Conservation (phyloP, 129 eudicot species). For the Lactuca sativa region DNA sequence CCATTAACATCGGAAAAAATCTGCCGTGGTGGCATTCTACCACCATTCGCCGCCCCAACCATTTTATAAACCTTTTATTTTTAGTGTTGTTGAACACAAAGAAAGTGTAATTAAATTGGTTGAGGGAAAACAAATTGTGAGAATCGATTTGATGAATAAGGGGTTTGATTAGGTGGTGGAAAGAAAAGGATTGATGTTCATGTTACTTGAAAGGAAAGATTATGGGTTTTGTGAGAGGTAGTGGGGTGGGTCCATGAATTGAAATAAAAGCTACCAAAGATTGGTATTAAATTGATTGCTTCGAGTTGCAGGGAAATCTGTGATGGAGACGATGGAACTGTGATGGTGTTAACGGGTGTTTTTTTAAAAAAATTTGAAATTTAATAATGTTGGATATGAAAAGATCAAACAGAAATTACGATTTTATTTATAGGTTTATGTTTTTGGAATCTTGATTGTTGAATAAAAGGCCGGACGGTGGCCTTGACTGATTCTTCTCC, state of each 20-base stretch:
- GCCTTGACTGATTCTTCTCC: conserved; percentile 17
- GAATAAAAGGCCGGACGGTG: conserved; percentile 22
- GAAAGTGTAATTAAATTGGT: conserved; percentile 5
- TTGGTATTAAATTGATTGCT: conserved; percentile 31
- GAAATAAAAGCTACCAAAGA: conserved; percentile 58
- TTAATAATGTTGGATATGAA: conserved; percentile 20
- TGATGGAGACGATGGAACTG: conserved; percentile 35
- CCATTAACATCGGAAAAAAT: conserved; percentile 76
- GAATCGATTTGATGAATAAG: conserved; percentile 24
- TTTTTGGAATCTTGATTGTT: neutral
- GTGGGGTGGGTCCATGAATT: conserved; percentile 63
- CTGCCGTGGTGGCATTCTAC: conserved; percentile 42
- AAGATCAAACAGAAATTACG: conserved; percentile 4
- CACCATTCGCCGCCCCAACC: conserved; percentile 62
- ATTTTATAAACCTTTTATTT: conserved; percentile 39
- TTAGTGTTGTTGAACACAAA: conserved; percentile 33
- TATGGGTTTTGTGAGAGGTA: conserved; percentile 23
- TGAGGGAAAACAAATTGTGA: conserved; percentile 24
- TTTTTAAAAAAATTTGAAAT: neutral
- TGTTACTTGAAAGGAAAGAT: conserved; percentile 39
- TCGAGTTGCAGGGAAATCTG: conserved; percentile 30
- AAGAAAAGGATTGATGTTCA: conserved; percentile 30
- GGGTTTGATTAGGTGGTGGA: conserved; percentile 32
- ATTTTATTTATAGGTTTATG: conserved; percentile 8
- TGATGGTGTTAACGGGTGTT: conserved; percentile 14